Percentiles rank a stretch among this genome's conserved stretches.
phyloP scores from a whole-genome alignment of 2,329 filamentous ascomycete genomes.

The Beauveria sp. region DNA sequence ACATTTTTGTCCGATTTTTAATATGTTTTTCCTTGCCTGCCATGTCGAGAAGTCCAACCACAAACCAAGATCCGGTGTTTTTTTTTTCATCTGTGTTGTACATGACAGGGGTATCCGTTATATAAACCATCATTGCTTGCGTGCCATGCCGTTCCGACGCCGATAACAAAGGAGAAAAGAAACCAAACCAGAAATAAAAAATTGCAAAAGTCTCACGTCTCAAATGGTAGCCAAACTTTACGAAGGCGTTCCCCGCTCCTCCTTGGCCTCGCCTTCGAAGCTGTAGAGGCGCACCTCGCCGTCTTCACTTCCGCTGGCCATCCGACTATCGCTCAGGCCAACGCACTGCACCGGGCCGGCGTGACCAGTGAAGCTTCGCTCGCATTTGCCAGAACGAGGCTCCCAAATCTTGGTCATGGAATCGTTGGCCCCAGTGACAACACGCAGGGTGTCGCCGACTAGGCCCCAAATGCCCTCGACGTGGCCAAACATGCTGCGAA shows the following conservation, averaged over 20 bases:
- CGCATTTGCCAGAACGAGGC: slow-evolving; percentile 80
- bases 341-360: slow-evolving; percentile 88
- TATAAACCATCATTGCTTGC: neutral
- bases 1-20: neutral
- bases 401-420: slow-evolving; percentile 94
- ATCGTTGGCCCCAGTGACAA: slow-evolving; percentile 87
- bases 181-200: neutral
- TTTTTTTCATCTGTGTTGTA: neutral
- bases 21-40: neutral
- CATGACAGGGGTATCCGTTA: slow-evolving; percentile 6
- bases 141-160: neutral
- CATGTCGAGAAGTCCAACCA: neutral
- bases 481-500: slow-evolving; percentile 93
- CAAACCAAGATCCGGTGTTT: neutral
- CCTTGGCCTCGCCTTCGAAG: slow-evolving; percentile 50
- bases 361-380: slow-evolving; percentile 87
- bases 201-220: slow-evolving; percentile 23
- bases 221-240: slow-evolving; percentile 18
- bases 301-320: slow-evolving; percentile 90
- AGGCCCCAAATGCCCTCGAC: slow-evolving; percentile 94
- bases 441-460: slow-evolving; percentile 76
- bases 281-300: slow-evolving; percentile 82
- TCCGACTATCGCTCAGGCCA: slow-evolving; percentile 77
- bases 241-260: slow-evolving; percentile 44
- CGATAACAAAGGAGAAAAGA: neutral